phyloP scores from a whole-genome alignment of 192 early-diverging fungal genomes.

The Irineochytrium annulatum region DNA sequence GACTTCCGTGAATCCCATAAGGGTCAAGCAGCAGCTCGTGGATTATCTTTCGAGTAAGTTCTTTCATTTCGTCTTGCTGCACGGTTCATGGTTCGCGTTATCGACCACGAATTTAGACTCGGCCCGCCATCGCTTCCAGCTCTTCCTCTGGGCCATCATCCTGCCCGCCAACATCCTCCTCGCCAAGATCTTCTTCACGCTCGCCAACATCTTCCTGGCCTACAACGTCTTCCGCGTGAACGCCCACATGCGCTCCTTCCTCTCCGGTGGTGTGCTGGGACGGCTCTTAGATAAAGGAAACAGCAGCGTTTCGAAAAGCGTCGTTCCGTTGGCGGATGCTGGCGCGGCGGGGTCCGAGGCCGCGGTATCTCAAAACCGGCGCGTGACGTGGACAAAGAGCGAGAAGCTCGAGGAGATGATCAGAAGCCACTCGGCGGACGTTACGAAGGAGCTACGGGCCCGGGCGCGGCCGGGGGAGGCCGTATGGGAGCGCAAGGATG shows the following conservation, averaged over 20 bases:
- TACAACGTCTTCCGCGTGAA: constrained; percentile 52
- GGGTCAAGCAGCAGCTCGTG: constrained; percentile 25
- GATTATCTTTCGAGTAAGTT: constrained; percentile 20
- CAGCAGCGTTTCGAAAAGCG: no score
- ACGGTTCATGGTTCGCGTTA: neutral
- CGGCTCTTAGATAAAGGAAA: no score
- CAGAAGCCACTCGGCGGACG: constrained; percentile 2
- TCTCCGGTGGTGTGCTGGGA: constrained; percentile 21
- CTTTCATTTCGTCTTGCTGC: neutral
- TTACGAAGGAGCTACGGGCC: neutral
- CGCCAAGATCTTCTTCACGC: constrained; percentile 33
- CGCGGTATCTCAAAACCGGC: no score
- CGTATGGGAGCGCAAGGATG: no score
- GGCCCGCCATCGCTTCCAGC: constrained; percentile 18
- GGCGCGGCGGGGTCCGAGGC: no score
- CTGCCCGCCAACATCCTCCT: constrained; percentile 34
- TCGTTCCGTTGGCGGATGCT: no score
- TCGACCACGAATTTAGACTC: constrained; percentile 22
- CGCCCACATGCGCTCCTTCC: constrained; percentile 25
- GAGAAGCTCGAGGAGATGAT: constrained; percentile 28
- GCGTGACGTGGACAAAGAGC: constrained; percentile 30
- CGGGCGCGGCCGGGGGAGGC: no score
- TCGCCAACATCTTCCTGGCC: constrained; percentile 40
- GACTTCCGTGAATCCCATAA: constrained; percentile 16
- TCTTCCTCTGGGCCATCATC: constrained; percentile 33